Conservation (phyloP, 768 basidiomycete species). For the Kondoa subrosea region DNA sequence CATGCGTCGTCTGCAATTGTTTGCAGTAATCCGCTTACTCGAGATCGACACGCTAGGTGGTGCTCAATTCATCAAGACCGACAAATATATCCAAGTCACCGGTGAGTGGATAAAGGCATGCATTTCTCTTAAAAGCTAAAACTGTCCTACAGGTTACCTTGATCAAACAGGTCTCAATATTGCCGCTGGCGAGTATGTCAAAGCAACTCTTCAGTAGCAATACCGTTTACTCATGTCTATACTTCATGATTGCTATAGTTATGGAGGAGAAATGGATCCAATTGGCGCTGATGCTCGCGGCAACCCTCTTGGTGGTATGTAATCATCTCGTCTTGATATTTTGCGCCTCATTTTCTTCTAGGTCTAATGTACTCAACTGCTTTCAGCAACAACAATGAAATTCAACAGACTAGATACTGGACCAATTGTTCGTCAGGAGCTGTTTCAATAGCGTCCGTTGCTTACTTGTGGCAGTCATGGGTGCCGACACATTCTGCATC, state of each 20-base stretch:
- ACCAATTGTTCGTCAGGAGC: too few relatives aligned
- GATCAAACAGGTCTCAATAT: slow-evolving; percentile 46
- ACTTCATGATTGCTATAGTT: too few relatives aligned
- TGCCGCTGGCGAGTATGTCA: slow-evolving; percentile 38
- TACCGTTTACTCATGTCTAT: too few relatives aligned
- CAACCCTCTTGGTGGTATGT: slow-evolving; percentile 27
- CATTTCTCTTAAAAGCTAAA: too few relatives aligned
- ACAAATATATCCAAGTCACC: slow-evolving; percentile 33
- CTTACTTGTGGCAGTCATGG: too few relatives aligned
- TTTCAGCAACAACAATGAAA: slow-evolving; percentile 8
- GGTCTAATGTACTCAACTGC: slow-evolving; percentile 32
- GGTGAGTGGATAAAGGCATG: too few relatives aligned
- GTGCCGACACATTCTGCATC: slow-evolving; percentile 42
- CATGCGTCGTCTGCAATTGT: not conserved
- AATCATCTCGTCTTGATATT: not conserved
- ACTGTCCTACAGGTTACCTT: too few relatives aligned
- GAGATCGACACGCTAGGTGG: too few relatives aligned
- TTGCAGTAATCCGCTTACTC: too few relatives aligned
- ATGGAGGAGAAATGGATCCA: slow-evolving; percentile 51
- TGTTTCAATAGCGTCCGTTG: too few relatives aligned
- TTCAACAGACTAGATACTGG: slow-evolving; percentile 49
- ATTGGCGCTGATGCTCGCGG: slow-evolving; percentile 59
- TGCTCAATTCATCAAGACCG: slow-evolving; percentile 30
- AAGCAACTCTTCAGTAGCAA: too few relatives aligned
- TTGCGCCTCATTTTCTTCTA: not conserved